Conservation (phyloP, 2,329 filamentous ascomycete genomes). For the Fusarium continuum region DNA sequence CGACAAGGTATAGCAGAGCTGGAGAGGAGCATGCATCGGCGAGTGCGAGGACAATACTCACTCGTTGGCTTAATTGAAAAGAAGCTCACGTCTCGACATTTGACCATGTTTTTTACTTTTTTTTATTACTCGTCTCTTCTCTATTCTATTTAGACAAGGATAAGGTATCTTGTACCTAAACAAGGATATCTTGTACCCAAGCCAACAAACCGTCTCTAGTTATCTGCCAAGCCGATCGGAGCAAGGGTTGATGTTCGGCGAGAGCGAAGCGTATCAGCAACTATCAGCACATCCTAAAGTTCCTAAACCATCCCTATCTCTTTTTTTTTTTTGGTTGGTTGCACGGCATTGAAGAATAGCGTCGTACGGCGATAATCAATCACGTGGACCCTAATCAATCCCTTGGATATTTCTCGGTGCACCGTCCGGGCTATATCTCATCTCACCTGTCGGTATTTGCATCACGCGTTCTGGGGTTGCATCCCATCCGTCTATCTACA, state of each 20-base stretch:
- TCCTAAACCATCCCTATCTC: too few species aligned
- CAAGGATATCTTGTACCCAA: neutral
- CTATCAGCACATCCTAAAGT: neutral
- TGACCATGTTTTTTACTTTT: too few species aligned
- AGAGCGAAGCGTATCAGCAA: conserved; percentile 22
- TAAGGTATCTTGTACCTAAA: too few species aligned
- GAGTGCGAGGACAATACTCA: conserved; percentile 20
- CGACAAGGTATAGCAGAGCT: neutral
- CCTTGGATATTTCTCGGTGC: too few species aligned
- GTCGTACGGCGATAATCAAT: conserved; percentile 6
- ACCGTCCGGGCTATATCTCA: neutral
- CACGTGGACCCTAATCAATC: conserved; percentile 3
- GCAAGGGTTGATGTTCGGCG: conserved; percentile 31
- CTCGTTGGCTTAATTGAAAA: conserved; percentile 17
- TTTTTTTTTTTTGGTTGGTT: too few species aligned
- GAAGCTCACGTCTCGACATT: conserved; percentile 5
- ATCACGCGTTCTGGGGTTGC: conserved; percentile 16
- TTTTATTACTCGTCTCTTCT: neutral
- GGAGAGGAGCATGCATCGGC: conserved; percentile 21
- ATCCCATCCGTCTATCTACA: neutral
- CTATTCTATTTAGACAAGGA: too few species aligned
- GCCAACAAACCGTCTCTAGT: neutral
- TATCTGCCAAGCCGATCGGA: conserved; percentile 12
- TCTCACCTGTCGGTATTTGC: conserved; percentile 10
- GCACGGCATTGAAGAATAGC: conserved; percentile 3